Evolutionary conservation across 2,329 filamentous ascomycete genomes (phyloP).

Genomic region (Sporothrix inflata): DNA sequence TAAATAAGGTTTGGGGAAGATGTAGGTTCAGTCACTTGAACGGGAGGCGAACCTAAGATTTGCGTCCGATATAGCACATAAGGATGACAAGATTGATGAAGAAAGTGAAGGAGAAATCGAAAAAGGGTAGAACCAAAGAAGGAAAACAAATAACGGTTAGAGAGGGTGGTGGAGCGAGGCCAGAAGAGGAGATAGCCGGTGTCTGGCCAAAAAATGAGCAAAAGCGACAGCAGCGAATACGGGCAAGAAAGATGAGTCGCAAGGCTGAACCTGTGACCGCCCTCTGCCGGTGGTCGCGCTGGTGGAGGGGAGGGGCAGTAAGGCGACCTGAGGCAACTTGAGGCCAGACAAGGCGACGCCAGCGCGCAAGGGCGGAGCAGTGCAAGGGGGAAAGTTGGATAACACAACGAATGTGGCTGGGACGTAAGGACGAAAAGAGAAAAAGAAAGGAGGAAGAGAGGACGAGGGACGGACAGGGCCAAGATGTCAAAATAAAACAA

Average conservation of each 20-base stretch:
- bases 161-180: not conserved
- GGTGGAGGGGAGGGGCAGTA: constrained; percentile 2
- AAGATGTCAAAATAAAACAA: constrained; percentile 6
- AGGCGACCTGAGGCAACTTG: constrained; percentile 10
- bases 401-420: not conserved
- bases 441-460: not conserved
- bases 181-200: not conserved
- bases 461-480: not conserved
- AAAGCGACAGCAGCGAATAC: not conserved
- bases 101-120: not conserved
- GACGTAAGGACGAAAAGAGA: not conserved
- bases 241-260: not conserved
- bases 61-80: not conserved
- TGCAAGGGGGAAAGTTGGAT: not conserved
- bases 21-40: not conserved
- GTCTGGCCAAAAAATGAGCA: not conserved
- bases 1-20: not conserved
- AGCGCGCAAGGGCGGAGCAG: not conserved
- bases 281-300: not conserved
- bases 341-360: constrained; percentile 10
- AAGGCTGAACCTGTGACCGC: constrained; percentile 16
- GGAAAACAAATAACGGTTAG: not conserved
- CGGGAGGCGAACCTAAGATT: too few relatives aligned
- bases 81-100: not conserved
- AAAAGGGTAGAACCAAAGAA: not conserved